A percentile compares a stretch with the other conserved stretches of the same genome.
phyloP scores from a whole-genome alignment of 176 grass and related monocot genomes.

The Eragrostis curvula region DNA sequence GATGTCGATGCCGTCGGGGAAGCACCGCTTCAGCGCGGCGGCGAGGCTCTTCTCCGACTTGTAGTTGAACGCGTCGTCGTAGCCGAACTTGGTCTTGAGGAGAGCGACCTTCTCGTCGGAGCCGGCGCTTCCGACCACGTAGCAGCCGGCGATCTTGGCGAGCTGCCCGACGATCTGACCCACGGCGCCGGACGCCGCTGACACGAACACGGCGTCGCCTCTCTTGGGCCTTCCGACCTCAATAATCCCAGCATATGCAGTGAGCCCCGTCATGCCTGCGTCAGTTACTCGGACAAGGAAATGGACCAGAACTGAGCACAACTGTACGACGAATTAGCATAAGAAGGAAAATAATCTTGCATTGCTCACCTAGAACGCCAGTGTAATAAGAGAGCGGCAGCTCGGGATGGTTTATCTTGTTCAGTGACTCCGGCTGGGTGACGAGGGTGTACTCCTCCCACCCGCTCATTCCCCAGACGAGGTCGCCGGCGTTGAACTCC shows the following conservation, averaged over 20 bases:
- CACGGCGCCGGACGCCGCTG: conserved; percentile 57
- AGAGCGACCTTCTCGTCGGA: conserved; percentile 63
- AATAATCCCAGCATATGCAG: conserved; percentile 50
- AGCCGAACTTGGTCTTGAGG: conserved; percentile 55
- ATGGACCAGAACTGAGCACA: too few relatives aligned
- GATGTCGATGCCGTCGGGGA: conserved; percentile 68
- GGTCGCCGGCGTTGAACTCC: conserved; percentile 31
- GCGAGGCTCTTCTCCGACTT: conserved; percentile 48
- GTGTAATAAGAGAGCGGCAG: conserved; percentile 51
- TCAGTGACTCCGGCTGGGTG: background rate
- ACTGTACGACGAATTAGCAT: too few relatives aligned
- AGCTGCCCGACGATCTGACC: conserved; percentile 74
- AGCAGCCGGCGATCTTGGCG: conserved; percentile 70
- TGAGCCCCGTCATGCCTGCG: conserved; percentile 50
- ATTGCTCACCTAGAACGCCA: too few relatives aligned
- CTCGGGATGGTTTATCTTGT: conserved; percentile 42
- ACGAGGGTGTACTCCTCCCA: conserved; percentile 56
- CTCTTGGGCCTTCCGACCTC: conserved; percentile 50
- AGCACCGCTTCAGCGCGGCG: conserved; percentile 36
- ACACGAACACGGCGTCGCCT: conserved; percentile 57
- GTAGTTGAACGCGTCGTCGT: conserved; percentile 74
- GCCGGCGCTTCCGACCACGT: conserved; percentile 64
- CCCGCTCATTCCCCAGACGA: conserved; percentile 37
- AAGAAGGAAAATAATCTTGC: too few relatives aligned
- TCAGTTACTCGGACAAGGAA: too few relatives aligned